Conservation (phyloP, 495 filamentous ascomycete genomes). For the Elasticomyces elasticus region DNA sequence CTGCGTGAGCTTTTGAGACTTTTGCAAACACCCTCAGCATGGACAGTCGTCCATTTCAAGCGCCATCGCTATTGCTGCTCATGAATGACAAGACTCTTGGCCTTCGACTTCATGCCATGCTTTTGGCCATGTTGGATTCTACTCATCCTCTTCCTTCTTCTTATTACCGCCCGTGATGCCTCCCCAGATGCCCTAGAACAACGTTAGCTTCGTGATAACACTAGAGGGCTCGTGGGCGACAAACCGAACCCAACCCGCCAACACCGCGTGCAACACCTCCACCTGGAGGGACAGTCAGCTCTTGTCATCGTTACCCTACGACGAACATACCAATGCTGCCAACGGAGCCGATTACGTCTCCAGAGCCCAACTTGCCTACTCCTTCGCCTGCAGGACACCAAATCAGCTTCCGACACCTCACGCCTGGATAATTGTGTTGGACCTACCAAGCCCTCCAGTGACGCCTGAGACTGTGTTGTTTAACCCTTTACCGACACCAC, state of each 20-base stretch:
- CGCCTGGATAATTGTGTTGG: not conserved
- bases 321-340: conserved; percentile 14
- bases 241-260: conserved; percentile 15
- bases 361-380: conserved; percentile 21
- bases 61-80: no score
- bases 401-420: no score
- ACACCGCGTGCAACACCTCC: conserved; percentile 20
- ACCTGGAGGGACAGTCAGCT: no score
- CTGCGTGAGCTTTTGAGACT: no score
- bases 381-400: conserved; percentile 4
- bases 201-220: not conserved
- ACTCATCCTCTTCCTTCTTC: conserved; percentile 9
- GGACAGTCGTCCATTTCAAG: no score
- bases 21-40: no score
- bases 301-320: no score
- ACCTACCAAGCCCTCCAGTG: conserved; percentile 9
- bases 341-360: conserved; percentile 20
- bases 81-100: no score
- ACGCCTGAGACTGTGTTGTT: conserved; percentile 14
- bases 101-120: no score
- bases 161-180: conserved; percentile 15
- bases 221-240: no score
- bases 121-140: no score
- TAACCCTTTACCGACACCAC: conserved; percentile 18
- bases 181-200: conserved; percentile 18